Base-by-base conservation (phyloP, 164 flowering plant species). In the Santalum album region DNA sequence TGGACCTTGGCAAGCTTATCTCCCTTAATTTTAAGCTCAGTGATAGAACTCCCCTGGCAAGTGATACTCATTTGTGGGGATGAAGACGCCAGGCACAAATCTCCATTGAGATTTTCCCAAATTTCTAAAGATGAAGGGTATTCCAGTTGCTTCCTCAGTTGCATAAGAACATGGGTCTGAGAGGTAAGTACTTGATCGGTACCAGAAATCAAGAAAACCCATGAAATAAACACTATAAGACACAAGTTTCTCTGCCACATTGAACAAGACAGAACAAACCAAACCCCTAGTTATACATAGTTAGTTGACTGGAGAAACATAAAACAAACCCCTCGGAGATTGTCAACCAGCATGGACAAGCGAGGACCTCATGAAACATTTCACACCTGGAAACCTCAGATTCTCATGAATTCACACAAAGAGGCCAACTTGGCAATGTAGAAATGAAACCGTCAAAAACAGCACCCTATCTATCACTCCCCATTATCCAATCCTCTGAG, bases 11-110 rank as follows among this genome's bases (percentile, higher is more conserved):
- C 55, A 49, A 40, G 67, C 64, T 70, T 78, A 52, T 78, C 75
- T 47, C 88, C 88, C 73, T 55, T 69, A 34, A 82, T 67, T 53
- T 62, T 72, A 60, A 82, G 88, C 75, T 74, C 88, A 48, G 73
- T 61, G 47, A 82, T 64, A 16, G 65, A 45, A 43, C 69, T 64
- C 1, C 65, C 60, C 47, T 70, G 54, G 53, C 88, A 82, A 14
- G 65, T 47, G 45, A 82, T 68, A 54, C 67, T 69, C 57, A 78
- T 18, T 25, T 65, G 63, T 20, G 67, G 53, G 32, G 78, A 53
- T 25, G 78, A 49, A 46, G 76, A 10, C 26, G 67, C 4, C 26
- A 38, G 42, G 56, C 88, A 82, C 1, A 78, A 56, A 57, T 75
- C 85, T 20, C 64, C 73, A 36, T 27, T 38, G 64, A 58, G 70